phyloP scores from a whole-genome alignment of 495 filamentous ascomycete species.

The Penicillium salamii region DNA sequence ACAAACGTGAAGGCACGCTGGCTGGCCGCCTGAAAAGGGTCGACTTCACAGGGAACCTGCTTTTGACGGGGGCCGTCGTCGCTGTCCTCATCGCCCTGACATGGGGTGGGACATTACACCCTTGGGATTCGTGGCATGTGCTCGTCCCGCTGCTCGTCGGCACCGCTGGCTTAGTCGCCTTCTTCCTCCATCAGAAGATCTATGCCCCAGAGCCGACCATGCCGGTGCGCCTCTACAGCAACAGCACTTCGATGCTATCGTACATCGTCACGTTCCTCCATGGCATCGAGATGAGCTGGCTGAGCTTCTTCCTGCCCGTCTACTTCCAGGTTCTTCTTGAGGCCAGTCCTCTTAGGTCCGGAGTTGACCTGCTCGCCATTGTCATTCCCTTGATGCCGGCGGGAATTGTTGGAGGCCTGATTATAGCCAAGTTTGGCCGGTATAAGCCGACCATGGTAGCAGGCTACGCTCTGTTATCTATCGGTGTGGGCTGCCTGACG shows the following conservation, averaged over 20 bases:
- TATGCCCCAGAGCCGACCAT: slow-evolving; percentile 19
- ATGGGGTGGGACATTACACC: slow-evolving; percentile 51
- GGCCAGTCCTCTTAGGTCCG: slow-evolving; percentile 28
- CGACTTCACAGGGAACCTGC: slow-evolving; percentile 50
- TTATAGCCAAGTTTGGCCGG: slow-evolving; percentile 40
- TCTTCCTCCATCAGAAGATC: slow-evolving; percentile 7
- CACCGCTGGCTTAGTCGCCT: slow-evolving; percentile 9
- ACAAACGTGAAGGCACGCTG: not conserved
- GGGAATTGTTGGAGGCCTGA: slow-evolving; percentile 24
- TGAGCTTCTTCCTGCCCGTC: slow-evolving; percentile 43
- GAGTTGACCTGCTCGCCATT: slow-evolving; percentile 37
- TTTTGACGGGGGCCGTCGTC: slow-evolving; percentile 47
- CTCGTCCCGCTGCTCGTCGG: slow-evolving; percentile 37
- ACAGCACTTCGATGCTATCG: slow-evolving; percentile 16
- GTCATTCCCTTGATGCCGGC: slow-evolving; percentile 28
- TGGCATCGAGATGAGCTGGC: slow-evolving; percentile 23
- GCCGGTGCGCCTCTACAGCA: slow-evolving; percentile 18
- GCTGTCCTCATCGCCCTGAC: slow-evolving; percentile 51
- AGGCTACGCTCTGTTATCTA: slow-evolving; percentile 34
- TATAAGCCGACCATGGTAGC: slow-evolving; percentile 44
- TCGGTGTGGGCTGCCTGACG: slow-evolving; percentile 44
- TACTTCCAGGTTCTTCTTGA: slow-evolving; percentile 44
- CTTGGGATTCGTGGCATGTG: slow-evolving; percentile 49
- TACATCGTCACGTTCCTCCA: slow-evolving; percentile 25
- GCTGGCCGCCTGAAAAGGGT: slow-evolving; percentile 24